Percentiles rank a stretch among this genome's conserved stretches.
phyloP scores from a whole-genome alignment of 2,329 filamentous ascomycete genomes.

The Myriosclerotinia duriaeana region DNA sequence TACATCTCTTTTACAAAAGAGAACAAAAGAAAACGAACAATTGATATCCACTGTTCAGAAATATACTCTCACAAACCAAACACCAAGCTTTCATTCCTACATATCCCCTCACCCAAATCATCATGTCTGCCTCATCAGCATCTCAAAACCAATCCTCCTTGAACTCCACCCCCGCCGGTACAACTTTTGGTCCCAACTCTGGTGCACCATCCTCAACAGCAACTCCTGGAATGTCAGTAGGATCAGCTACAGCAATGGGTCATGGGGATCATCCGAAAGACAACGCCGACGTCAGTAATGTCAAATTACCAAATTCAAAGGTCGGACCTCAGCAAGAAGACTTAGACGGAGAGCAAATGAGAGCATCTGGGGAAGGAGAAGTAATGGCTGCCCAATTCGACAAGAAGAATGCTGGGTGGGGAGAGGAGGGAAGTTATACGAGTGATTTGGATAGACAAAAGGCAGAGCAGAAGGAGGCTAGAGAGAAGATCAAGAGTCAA shows the following conservation, averaged over 20 bases:
- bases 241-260: slow-evolving; percentile 38
- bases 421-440: slow-evolving; percentile 38
- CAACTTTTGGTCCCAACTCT: slow-evolving; percentile 36
- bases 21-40: background rate
- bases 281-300: slow-evolving; percentile 38
- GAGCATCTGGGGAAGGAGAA: slow-evolving; percentile 37
- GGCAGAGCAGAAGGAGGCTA: slow-evolving; percentile 38
- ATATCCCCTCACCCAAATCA: slow-evolving; percentile 20
- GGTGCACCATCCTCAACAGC: slow-evolving; percentile 29
- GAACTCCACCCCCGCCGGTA: slow-evolving; percentile 26
- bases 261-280: slow-evolving; percentile 39
- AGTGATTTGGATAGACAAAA: slow-evolving; percentile 39
- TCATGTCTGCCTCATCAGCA: slow-evolving; percentile 38
- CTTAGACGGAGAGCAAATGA: slow-evolving; percentile 40
- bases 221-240: slow-evolving; percentile 35
- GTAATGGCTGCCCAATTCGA: slow-evolving; percentile 39
- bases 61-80: background rate
- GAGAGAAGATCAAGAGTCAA: slow-evolving; percentile 36
- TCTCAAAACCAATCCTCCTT: slow-evolving; percentile 38
- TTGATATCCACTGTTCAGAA: background rate
- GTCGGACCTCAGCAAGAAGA: slow-evolving; percentile 39
- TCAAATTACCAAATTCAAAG: slow-evolving; percentile 30
- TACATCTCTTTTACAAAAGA: background rate
- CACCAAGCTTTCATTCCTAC: background rate
- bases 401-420: slow-evolving; percentile 41